Conservation (phyloP, 139 green algal species). For the Chara braunii region DNA sequence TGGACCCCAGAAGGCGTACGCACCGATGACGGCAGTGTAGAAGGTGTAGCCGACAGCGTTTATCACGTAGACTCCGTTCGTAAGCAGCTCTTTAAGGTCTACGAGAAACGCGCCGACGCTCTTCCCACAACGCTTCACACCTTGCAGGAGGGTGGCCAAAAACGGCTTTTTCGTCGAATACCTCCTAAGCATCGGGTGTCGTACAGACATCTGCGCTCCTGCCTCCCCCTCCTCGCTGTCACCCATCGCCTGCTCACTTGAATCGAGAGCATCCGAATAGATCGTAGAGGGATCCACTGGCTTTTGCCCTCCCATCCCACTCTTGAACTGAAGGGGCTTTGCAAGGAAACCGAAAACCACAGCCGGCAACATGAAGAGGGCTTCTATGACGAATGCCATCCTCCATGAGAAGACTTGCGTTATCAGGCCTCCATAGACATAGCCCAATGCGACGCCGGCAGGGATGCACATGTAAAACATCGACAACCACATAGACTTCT, state of each 20-base stretch:
- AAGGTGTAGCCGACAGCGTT: slow-evolving; percentile 39
- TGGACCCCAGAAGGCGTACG: slow-evolving; percentile 70
- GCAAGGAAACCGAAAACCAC: slow-evolving; percentile 33
- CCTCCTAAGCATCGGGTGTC: too few species aligned
- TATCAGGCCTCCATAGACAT: slow-evolving; percentile 65
- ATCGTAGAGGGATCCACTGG: too few species aligned
- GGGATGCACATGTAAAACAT: slow-evolving; percentile 92
- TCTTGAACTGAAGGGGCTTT: slow-evolving; percentile 13
- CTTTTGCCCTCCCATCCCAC: too few species aligned
- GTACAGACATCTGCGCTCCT: too few species aligned
- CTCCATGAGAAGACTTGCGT: slow-evolving; percentile 65
- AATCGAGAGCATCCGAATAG: too few species aligned
- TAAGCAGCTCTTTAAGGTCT: slow-evolving; percentile 43
- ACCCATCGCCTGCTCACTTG: too few species aligned
- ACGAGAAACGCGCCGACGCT: slow-evolving; percentile 16
- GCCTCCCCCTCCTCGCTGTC: too few species aligned
- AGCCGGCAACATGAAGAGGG: slow-evolving; percentile 70
- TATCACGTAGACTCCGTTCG: slow-evolving; percentile 48
- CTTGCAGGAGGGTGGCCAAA: too few species aligned
- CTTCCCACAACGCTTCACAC: too few species aligned
- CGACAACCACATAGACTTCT: slow-evolving; percentile 39
- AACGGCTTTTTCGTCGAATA: too few species aligned
- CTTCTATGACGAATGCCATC: slow-evolving; percentile 71
- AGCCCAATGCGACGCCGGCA: slow-evolving; percentile 64
- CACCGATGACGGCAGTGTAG: slow-evolving; percentile 62